phyloP scores from a whole-genome alignment of 805 yeast genomes.

The Lachancea meyersii region DNA sequence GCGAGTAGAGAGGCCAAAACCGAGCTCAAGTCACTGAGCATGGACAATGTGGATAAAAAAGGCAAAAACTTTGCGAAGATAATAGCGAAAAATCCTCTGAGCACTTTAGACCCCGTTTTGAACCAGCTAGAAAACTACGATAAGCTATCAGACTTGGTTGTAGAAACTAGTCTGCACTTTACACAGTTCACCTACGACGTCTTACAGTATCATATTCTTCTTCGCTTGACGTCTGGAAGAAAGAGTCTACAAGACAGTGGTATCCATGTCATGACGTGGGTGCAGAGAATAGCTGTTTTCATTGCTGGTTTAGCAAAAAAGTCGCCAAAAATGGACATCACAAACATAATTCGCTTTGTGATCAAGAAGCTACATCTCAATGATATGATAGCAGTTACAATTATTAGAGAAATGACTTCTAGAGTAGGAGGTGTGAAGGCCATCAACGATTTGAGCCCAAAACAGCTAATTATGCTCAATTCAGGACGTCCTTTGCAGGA shows the following conservation, averaged over 20 bases:
- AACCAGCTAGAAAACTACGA: constrained; percentile 89
- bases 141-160: constrained; percentile 71
- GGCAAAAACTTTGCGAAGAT: constrained; percentile 68
- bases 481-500: constrained; percentile 55
- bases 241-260: constrained; percentile 70
- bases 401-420: constrained; percentile 59
- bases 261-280: constrained; percentile 74
- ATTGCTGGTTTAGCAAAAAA: constrained; percentile 61
- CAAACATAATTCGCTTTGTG: constrained; percentile 54
- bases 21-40: constrained; percentile 71
- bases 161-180: constrained; percentile 70
- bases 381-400: constrained; percentile 53
- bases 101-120: constrained; percentile 63
- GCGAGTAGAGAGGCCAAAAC: constrained; percentile 78
- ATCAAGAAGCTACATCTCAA: constrained; percentile 56
- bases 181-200: constrained; percentile 81
- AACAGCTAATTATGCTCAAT: constrained; percentile 60
- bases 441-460: constrained; percentile 56
- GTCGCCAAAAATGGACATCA: constrained; percentile 51
- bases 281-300: constrained; percentile 73
- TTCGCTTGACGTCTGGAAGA: constrained; percentile 66
- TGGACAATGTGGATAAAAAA: constrained; percentile 67
- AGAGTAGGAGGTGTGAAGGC: constrained; percentile 78
- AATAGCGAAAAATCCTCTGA: constrained; percentile 70
- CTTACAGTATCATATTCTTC: constrained; percentile 63